phyloP scores from a whole-genome alignment of 129 eudicot species.

The Sambucus nigra region DNA sequence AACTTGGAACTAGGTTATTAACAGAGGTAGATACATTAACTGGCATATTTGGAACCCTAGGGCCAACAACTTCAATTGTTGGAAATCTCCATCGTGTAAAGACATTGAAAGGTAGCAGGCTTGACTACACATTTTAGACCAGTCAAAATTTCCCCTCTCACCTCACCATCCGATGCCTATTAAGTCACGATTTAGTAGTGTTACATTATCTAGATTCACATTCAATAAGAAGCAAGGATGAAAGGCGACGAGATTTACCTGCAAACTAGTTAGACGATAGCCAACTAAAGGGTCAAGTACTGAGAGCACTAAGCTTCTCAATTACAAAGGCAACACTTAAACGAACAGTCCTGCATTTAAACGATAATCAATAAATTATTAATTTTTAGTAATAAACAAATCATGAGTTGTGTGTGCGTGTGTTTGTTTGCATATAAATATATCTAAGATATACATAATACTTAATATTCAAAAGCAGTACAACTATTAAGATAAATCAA shows the following conservation, averaged over 20 bases:
- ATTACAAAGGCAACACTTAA: conserved; percentile 90
- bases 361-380: neutral
- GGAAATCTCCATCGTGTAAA: too few relatives aligned
- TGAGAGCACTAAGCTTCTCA: conserved; percentile 92
- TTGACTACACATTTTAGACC: conserved; percentile 87
- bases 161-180: conserved; percentile 76
- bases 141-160: conserved; percentile 71
- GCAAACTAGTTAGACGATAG: conserved; percentile 76
- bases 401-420: too few relatives aligned
- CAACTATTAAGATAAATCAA: conserved; percentile 6
- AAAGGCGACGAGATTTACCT: conserved; percentile 35
- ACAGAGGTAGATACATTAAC: too few relatives aligned
- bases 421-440: too few relatives aligned
- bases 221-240: conserved; percentile 1
- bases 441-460: neutral
- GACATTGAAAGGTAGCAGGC: too few relatives aligned
- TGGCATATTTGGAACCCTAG: too few relatives aligned
- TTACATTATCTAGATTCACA: conserved; percentile 1
- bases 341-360: conserved; percentile 67
- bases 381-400: too few relatives aligned
- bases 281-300: conserved; percentile 94
- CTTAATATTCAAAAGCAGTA: too few relatives aligned
- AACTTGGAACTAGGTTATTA: too few relatives aligned
- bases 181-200: neutral
- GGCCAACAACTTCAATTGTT: too few relatives aligned